Base-by-base conservation (phyloP, 176 grass and related monocot genomes). In the Panicum miliaceum region DNA sequence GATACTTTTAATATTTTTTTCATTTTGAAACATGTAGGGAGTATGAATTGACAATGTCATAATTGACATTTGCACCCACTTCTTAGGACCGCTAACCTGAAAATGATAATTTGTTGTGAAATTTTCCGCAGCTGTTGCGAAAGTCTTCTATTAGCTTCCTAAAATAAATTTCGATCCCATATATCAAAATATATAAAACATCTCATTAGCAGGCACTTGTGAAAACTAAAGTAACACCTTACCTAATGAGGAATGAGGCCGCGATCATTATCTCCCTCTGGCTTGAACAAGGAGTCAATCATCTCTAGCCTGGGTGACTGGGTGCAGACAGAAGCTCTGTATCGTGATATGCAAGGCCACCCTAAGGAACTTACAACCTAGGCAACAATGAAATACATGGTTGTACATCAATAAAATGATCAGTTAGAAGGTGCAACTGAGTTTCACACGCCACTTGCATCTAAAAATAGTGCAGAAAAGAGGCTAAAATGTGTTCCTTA, bases 331-430 rank as follows among this genome's bases (percentile, higher is more conserved):
- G 89, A 80, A 61, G 88, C 94, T 75, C 88, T 92, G 81, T 96
- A 96, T 64, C 81, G 73, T 8, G 94, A 93, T 66, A 96, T 93
- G 11, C 59, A 10, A 57, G 94, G 94, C 94, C 94, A 96, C 4
- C 72, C 71, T 37, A 87, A 79, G 0, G 94, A 93, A 85, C 91
- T 91, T 27, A 93, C 91, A 69, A 96, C 94, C 94, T 96, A 83
- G 18, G 19, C 38, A 69, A 61, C 4, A 18, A 18, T 52, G 50
- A 52, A 51, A 18, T 52, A 52, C 50, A 52, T 47, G 45, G 45
- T 47, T 47, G 11, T 47, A 47, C 45, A 47, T 47, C 1, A 13
- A 47, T 47, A 47, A 47, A 13, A 47, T 47, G 9, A 47, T 47
- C 45, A 47, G 45, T 51, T 51, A 52, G 15, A 52, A 5, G 14